Percentiles rank a stretch among this genome's conserved stretches.
phyloP scores from a whole-genome alignment of 176 grass and related monocot genomes.

The Hordeum vulgare region DNA sequence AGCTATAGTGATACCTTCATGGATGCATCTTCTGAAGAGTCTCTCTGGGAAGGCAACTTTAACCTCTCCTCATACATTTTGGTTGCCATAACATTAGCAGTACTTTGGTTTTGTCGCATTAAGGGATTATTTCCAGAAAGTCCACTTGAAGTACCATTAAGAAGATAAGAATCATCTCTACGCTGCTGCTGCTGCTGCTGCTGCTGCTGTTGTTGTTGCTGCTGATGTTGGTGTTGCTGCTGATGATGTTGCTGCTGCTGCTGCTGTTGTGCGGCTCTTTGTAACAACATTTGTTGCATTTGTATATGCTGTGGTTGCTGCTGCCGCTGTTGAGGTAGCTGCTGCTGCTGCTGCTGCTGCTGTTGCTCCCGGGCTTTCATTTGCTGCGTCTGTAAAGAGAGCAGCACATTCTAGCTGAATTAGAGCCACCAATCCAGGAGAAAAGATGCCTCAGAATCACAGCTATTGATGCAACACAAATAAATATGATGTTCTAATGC shows the following conservation, averaged over 20 bases:
- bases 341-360: slow-evolving; percentile 36
- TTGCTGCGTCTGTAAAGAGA: slow-evolving; percentile 70
- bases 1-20: slow-evolving; percentile 58
- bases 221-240: background rate
- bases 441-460: background rate
- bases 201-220: slow-evolving; percentile 16
- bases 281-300: slow-evolving; percentile 64
- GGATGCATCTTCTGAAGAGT: slow-evolving; percentile 77
- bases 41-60: slow-evolving; percentile 85
- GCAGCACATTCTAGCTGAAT: background rate
- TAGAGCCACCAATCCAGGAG: slow-evolving; percentile 4
- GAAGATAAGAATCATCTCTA: slow-evolving; percentile 65
- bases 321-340: slow-evolving; percentile 37
- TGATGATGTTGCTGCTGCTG: slow-evolving; percentile 32
- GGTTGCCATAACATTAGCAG: slow-evolving; percentile 87
- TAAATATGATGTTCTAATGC: background rate
- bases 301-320: slow-evolving; percentile 76
- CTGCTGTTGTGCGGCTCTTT: slow-evolving; percentile 50
- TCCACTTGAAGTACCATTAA: slow-evolving; percentile 73
- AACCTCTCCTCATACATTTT: slow-evolving; percentile 97
- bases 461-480: slow-evolving; percentile 2
- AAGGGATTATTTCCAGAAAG: slow-evolving; percentile 59
- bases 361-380: slow-evolving; percentile 88
- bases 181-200: slow-evolving; percentile 48
- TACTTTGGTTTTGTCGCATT: slow-evolving; percentile 52